These are phyloP conservation scores for Aquilaria malaccensis DNA, from an alignment of 345 rosid genomes.

Conservation along the genomic window DNA sequence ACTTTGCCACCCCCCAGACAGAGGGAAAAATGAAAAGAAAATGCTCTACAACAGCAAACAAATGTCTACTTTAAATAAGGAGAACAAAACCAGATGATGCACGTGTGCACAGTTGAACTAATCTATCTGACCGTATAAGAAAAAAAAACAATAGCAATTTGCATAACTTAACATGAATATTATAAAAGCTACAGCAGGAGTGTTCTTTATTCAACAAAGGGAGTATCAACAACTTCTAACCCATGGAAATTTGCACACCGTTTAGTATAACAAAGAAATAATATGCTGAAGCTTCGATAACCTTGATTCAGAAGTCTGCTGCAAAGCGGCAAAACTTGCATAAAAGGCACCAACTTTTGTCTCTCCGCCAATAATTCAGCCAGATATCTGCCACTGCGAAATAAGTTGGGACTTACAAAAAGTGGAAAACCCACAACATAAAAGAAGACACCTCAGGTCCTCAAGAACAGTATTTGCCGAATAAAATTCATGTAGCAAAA, in stretches of 20 bases:
- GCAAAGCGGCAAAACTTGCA: constrained; percentile 64
- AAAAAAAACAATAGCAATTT: too few species aligned
- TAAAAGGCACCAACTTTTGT: constrained; percentile 71
- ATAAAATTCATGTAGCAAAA: neutral
- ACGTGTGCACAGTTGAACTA: too few species aligned
- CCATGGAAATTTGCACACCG: neutral
- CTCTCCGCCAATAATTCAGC: constrained; percentile 81
- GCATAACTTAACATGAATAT: too few species aligned
- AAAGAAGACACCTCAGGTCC: neutral
- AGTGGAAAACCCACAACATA: neutral
- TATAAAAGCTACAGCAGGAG: neutral
- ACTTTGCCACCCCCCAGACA: too few species aligned
- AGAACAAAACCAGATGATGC: too few species aligned
- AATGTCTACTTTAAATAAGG: too few species aligned
- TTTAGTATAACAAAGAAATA: neutral
- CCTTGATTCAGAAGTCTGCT: constrained; percentile 81
- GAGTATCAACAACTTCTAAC: neutral
- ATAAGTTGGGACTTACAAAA: neutral
- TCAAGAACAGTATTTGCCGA: neutral
- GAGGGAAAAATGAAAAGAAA: too few species aligned
- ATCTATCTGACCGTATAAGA: too few species aligned
- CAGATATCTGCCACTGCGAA: constrained; percentile 53
- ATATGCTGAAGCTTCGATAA: constrained; percentile 17
- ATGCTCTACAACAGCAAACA: too few species aligned
- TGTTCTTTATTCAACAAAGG: neutral